Evolutionary conservation across 2,329 filamentous ascomycete genomes (phyloP).

Genomic region (Dactylella cylindrospora): DNA sequence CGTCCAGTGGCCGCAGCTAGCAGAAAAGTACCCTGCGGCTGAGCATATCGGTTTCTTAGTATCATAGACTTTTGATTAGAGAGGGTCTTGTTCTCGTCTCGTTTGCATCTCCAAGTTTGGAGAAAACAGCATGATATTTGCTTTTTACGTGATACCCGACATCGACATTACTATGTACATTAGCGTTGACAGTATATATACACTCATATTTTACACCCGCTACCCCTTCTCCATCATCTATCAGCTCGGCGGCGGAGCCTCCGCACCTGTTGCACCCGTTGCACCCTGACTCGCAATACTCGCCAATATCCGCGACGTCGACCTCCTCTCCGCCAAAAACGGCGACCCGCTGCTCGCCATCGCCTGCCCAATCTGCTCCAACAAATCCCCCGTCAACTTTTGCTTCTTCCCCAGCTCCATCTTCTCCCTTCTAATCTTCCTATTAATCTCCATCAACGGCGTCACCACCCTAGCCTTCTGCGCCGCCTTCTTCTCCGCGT

Average conservation of each 20-base stretch:
- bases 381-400: constrained; percentile 60
- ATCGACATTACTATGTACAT: constrained; percentile 42
- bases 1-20: constrained; percentile 48
- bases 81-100: too few relatives aligned
- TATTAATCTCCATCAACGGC: constrained; percentile 63
- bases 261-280: background rate
- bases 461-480: constrained; percentile 53
- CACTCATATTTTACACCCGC: background rate
- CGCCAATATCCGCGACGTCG: constrained; percentile 15
- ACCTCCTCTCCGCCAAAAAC: constrained; percentile 33
- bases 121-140: background rate
- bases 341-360: constrained; percentile 60
- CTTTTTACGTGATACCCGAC: constrained; percentile 26
- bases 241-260: constrained; percentile 15
- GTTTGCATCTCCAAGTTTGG: too few relatives aligned
- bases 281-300: constrained; percentile 22
- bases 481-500: constrained; percentile 54
- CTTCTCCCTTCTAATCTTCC: constrained; percentile 58
- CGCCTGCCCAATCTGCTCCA: constrained; percentile 64
- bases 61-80: constrained; percentile 18
- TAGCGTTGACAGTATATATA: constrained; percentile 21
- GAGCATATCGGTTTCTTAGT: constrained; percentile 48
- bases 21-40: constrained; percentile 44
- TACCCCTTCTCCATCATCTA: too few relatives aligned
- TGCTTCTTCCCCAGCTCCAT: constrained; percentile 60